A percentile compares a stretch with the other conserved stretches of the same genome.
Conservation (phyloP, 2,329 filamentous ascomycete genomes). For the Stagonosporopsis vannaccii region DNA sequence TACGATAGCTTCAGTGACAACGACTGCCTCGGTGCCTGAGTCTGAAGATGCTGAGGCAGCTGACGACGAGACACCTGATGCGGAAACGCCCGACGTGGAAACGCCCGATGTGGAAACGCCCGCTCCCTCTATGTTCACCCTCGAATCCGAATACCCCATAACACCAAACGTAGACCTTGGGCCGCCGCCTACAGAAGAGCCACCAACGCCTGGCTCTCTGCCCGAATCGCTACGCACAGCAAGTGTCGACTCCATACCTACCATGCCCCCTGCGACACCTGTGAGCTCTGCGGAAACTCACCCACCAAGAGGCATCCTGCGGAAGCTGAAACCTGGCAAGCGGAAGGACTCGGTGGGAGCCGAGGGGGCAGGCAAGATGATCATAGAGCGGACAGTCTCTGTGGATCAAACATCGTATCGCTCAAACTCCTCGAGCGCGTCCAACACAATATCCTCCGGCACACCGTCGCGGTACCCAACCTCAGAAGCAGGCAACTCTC, state of each 20-base stretch:
- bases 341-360: constrained; percentile 9
- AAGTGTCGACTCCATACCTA: constrained; percentile 23
- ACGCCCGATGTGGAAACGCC: constrained; percentile 19
- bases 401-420: constrained; percentile 45
- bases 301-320: constrained; percentile 31
- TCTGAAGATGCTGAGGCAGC: constrained; percentile 1
- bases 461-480: constrained; percentile 20
- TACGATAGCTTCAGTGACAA: constrained; percentile 43
- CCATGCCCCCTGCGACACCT: constrained; percentile 20
- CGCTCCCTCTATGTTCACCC: constrained; percentile 23
- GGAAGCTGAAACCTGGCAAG: constrained; percentile 27
- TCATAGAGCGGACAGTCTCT: constrained; percentile 44
- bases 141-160: constrained; percentile 12
- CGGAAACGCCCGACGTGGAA: constrained; percentile 17
- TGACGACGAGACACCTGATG: constrained; percentile 7
- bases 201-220: constrained; percentile 3
- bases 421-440: constrained; percentile 33
- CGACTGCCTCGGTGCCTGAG: constrained; percentile 26
- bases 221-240: constrained; percentile 13
- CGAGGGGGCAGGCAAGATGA: constrained; percentile 25
- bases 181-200: constrained; percentile 1
- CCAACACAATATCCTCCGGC: constrained; percentile 31
- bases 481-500: constrained; percentile 23
- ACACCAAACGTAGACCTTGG: constrained; percentile 12
- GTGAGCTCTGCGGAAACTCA: constrained; percentile 23